A percentile compares a stretch with the other conserved stretches of the same genome.
Evolutionary conservation across 1,284 basidiomycete genomes (phyloP).

Genomic region (Sporisorium reilianum): DNA sequence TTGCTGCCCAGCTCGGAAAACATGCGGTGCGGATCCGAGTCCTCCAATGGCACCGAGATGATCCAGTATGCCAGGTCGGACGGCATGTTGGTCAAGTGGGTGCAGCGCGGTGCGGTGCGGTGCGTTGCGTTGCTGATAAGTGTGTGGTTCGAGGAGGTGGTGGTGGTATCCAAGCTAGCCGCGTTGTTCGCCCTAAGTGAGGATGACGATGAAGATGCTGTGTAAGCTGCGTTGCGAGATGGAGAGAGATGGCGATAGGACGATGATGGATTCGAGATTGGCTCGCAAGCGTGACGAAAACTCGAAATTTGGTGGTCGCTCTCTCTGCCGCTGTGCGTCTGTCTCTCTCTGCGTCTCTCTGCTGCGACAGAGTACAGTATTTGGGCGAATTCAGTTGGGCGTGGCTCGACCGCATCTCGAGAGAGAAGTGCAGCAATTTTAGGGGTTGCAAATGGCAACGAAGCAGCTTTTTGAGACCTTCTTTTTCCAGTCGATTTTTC

Average conservation of each 20-base stretch:
- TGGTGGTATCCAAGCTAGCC: too few species aligned
- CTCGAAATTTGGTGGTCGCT: not conserved
- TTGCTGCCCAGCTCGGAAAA: conserved; percentile 70
- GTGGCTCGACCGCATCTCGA: conserved; percentile 18
- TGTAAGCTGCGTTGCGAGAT: too few species aligned
- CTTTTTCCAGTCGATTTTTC: not conserved
- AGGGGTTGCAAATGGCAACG: conserved; percentile 7
- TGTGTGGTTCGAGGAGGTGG: not conserved
- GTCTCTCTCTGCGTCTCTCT: not conserved
- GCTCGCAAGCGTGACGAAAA: not conserved
- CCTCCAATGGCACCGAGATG: conserved; percentile 72
- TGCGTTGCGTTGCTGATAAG: not conserved
- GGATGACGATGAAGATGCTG: too few species aligned
- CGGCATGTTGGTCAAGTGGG: conserved; percentile 70
- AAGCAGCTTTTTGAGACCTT: not conserved
- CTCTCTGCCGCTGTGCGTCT: not conserved
- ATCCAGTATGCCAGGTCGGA: conserved; percentile 74
- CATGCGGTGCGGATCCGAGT: conserved; percentile 72
- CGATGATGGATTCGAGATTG: not conserved
- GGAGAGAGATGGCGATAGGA: too few species aligned
- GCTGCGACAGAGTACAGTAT: not conserved
- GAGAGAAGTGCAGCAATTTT: not conserved
- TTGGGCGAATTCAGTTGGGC: not conserved
- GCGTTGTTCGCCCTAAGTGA: too few species aligned
- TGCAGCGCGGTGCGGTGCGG: too few species aligned